Percentiles rank a stretch among this genome's conserved stretches.
phyloP scores from a whole-genome alignment of 805 yeast genomes.

The Pichia kluyveri region DNA sequence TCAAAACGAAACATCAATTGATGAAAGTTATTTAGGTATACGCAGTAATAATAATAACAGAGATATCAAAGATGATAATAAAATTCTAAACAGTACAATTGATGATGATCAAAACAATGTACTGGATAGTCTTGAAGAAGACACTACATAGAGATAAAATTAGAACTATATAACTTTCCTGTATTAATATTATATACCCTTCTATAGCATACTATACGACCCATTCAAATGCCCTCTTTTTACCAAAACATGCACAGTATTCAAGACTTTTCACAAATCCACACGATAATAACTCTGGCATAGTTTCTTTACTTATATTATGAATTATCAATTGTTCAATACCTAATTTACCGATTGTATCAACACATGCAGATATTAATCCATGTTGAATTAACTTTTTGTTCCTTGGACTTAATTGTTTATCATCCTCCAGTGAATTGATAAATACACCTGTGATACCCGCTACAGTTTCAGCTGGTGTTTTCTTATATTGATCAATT shows the following conservation, averaged over 20 bases:
- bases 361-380: slow-evolving; percentile 31
- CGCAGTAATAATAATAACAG: background rate
- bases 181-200: background rate
- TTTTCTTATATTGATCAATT: slow-evolving; percentile 30
- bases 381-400: background rate
- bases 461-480: slow-evolving; percentile 26
- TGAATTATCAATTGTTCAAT: slow-evolving; percentile 11
- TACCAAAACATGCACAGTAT: slow-evolving; percentile 17
- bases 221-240: slow-evolving; percentile 19
- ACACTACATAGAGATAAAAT: background rate
- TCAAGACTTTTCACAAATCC: slow-evolving; percentile 19
- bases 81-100: background rate
- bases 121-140: background rate
- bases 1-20: slow-evolving; percentile 7
- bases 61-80: background rate
- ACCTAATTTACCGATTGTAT: slow-evolving; percentile 31
- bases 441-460: slow-evolving; percentile 45
- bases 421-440: slow-evolving; percentile 23
- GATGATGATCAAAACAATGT: background rate
- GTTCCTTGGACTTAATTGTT: background rate
- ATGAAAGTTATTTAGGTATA: slow-evolving; percentile 7
- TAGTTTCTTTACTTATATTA: slow-evolving; percentile 8
- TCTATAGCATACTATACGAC: background rate
- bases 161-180: too few species aligned
- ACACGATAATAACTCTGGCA: slow-evolving; percentile 13